Percentiles rank a stretch among this genome's conserved stretches.
Evolutionary conservation across 257 asterid genomes (phyloP).

Genomic region (Capsicum pubescens): DNA sequence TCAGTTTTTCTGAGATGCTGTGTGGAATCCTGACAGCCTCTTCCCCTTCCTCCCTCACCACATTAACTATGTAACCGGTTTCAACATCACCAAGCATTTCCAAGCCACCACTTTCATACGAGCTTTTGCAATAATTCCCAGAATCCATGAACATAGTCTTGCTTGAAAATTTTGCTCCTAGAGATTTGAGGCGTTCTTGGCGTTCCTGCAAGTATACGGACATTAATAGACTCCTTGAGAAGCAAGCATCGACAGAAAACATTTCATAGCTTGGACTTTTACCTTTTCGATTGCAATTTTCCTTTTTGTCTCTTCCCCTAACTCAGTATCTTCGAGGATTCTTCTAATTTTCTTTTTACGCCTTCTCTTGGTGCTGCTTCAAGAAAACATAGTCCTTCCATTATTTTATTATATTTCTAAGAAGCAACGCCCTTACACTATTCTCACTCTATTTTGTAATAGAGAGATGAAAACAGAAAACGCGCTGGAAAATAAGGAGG

Average conservation of each 20-base stretch:
- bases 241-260: neutral
- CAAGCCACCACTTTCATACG: slow-evolving; percentile 59
- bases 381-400: slow-evolving; percentile 26
- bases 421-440: slow-evolving; percentile 5
- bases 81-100: slow-evolving; percentile 79
- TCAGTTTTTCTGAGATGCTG: slow-evolving; percentile 83
- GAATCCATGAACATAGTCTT: slow-evolving; percentile 61
- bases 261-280: neutral
- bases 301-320: slow-evolving; percentile 96
- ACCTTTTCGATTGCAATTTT: slow-evolving; percentile 99
- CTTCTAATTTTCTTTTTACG: slow-evolving; percentile 89
- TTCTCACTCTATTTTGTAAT: neutral
- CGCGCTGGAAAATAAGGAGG: neutral
- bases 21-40: slow-evolving; percentile 95
- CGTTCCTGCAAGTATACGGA: slow-evolving; percentile 68
- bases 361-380: slow-evolving; percentile 66
- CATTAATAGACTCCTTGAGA: neutral
- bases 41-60: slow-evolving; percentile 96
- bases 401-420: neutral
- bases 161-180: slow-evolving; percentile 78
- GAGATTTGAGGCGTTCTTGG: slow-evolving; percentile 95
- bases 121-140: slow-evolving; percentile 47
- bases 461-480: neutral
- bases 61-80: slow-evolving; percentile 85
- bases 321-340: slow-evolving; percentile 92